Evolutionary conservation across 2,329 filamentous ascomycete genomes (phyloP).

Genomic region (Mariannaea elegans): DNA sequence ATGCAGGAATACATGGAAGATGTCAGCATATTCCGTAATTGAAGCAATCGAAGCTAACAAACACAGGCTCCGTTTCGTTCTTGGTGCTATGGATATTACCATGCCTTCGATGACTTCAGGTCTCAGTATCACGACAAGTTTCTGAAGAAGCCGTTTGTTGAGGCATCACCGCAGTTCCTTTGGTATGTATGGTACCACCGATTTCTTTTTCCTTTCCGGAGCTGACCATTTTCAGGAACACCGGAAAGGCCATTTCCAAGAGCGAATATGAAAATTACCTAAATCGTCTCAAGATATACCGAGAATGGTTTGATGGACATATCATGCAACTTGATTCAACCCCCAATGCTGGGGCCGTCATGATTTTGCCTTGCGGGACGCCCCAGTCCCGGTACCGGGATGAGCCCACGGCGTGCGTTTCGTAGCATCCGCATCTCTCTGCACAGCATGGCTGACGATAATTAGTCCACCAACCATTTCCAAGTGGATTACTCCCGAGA

Average conservation of each 20-base stretch:
- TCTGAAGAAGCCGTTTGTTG: constrained; percentile 38
- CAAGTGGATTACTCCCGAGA: constrained; percentile 37
- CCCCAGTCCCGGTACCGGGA: constrained; percentile 38
- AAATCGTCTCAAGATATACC: constrained; percentile 40
- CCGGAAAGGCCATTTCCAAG: constrained; percentile 37
- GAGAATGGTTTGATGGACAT: constrained; percentile 44
- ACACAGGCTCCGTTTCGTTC: constrained; percentile 41
- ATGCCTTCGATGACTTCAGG: constrained; percentile 42
- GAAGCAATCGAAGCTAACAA: constrained; percentile 14
- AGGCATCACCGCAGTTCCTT: constrained; percentile 40
- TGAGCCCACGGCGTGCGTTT: constrained; percentile 38
- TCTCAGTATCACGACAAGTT: constrained; percentile 36
- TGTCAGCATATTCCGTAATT: constrained; percentile 29
- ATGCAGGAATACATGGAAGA: constrained; percentile 42
- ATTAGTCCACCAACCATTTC: constrained; percentile 39
- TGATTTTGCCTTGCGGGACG: constrained; percentile 42
- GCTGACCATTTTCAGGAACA: constrained; percentile 31
- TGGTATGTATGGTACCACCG: constrained; percentile 38
- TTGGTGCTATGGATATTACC: constrained; percentile 47
- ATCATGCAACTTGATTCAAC: constrained; percentile 33
- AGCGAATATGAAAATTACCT: constrained; percentile 33
- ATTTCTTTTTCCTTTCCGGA: not conserved
- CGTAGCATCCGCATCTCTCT: constrained; percentile 11
- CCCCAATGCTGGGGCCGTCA: constrained; percentile 32
- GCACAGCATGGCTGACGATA: constrained; percentile 26